phyloP scores from a whole-genome alignment of 2,329 filamentous ascomycete genomes.

The Verticillium longisporum region DNA sequence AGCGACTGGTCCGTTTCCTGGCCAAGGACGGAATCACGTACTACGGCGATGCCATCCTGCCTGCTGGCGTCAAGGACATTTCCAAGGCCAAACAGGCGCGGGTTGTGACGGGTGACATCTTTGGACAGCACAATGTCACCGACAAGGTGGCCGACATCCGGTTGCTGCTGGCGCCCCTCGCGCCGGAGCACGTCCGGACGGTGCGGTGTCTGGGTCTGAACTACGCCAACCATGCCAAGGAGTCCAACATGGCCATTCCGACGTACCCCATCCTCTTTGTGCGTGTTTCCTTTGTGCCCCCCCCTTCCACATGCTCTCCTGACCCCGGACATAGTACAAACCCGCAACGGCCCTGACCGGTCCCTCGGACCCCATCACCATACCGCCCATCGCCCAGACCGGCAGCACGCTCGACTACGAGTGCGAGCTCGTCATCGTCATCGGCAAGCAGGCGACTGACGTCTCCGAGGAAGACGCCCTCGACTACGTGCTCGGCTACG shows the following conservation, averaged over 20 bases:
- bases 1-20: slow-evolving; percentile 70
- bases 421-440: slow-evolving; percentile 69
- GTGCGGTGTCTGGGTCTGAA: slow-evolving; percentile 66
- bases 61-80: slow-evolving; percentile 52
- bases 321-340: slow-evolving; percentile 44
- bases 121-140: slow-evolving; percentile 57
- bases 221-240: slow-evolving; percentile 60
- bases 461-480: slow-evolving; percentile 60
- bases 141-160: slow-evolving; percentile 51
- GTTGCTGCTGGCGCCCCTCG: slow-evolving; percentile 56
- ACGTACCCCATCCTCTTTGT: slow-evolving; percentile 67
- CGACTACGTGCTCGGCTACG: slow-evolving; percentile 68
- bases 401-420: slow-evolving; percentile 68
- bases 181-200: slow-evolving; percentile 54
- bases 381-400: slow-evolving; percentile 59
- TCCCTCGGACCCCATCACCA: slow-evolving; percentile 58
- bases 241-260: slow-evolving; percentile 61
- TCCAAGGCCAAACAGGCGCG: slow-evolving; percentile 52
- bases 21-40: slow-evolving; percentile 63
- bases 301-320: neutral
- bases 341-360: slow-evolving; percentile 59
- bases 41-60: slow-evolving; percentile 69
- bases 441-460: slow-evolving; percentile 60
- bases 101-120: slow-evolving; percentile 60
- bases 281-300: slow-evolving; percentile 16